Percentiles rank a stretch among this genome's conserved stretches.
Conservation (phyloP, 352 stramenopile genomes). For the Phytopythium litorale region DNA sequence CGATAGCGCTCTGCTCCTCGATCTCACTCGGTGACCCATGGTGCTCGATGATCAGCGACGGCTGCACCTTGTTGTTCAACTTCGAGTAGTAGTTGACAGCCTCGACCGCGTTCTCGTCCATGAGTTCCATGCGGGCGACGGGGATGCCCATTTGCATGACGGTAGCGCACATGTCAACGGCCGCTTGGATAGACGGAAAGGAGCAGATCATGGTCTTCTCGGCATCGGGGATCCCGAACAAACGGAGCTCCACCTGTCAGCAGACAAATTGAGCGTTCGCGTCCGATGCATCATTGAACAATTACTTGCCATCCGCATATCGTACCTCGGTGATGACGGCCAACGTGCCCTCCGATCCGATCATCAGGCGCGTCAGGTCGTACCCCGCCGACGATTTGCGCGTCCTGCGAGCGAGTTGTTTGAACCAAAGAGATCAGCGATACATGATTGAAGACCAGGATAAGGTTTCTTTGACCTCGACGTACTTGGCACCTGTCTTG, state of each 20-base stretch:
- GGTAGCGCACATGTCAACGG: slow-evolving; percentile 74
- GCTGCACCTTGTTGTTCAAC: slow-evolving; percentile 65
- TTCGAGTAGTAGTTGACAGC: slow-evolving; percentile 87
- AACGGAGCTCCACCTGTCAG: slow-evolving; percentile 79
- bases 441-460: not conserved
- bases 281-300: no score
- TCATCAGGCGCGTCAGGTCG: slow-evolving; percentile 93
- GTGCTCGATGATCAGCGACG: slow-evolving; percentile 95
- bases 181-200: slow-evolving; percentile 89
- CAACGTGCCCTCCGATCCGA: slow-evolving; percentile 94
- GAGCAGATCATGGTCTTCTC: slow-evolving; percentile 92
- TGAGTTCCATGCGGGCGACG: slow-evolving; percentile 84
- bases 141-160: slow-evolving; percentile 88
- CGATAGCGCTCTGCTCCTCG: slow-evolving; percentile 82
- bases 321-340: slow-evolving; percentile 91
- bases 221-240: slow-evolving; percentile 91
- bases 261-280: slow-evolving; percentile 5
- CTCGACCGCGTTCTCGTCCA: slow-evolving; percentile 75
- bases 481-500: slow-evolving; percentile 81
- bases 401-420: slow-evolving; percentile 31
- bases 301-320: not conserved
- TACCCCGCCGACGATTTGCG: slow-evolving; percentile 96
- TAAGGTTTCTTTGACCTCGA: not conserved
- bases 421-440: not conserved
- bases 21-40: slow-evolving; percentile 77